These are phyloP conservation scores for Viola pubescens DNA, from an alignment of 441 rosid species.

Conservation along the genomic window DNA sequence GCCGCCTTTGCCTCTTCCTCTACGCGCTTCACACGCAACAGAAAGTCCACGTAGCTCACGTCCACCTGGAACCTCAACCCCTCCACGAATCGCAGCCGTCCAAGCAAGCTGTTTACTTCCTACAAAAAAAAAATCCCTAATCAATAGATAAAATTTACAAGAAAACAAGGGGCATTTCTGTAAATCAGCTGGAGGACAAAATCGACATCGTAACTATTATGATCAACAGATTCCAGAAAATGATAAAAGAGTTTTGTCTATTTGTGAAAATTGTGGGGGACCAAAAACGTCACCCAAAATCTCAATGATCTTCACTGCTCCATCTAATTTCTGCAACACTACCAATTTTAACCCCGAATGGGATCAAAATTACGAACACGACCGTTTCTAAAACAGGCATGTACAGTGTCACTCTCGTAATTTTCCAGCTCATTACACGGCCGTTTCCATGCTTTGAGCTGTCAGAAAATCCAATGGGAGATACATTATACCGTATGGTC, in stretches of 20 bases:
- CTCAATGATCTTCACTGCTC: conserved; percentile 25
- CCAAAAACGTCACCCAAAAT: conserved; percentile 25
- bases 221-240: conserved; percentile 32
- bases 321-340: conserved; percentile 2
- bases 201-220: conserved; percentile 7
- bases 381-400: background rate
- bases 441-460: conserved; percentile 12
- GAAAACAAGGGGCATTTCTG: conserved; percentile 24
- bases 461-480: conserved; percentile 86
- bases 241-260: conserved; percentile 31
- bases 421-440: conserved; percentile 20
- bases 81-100: conserved; percentile 40
- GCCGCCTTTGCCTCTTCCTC: conserved; percentile 52
- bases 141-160: background rate
- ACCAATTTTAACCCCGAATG: conserved; percentile 23
- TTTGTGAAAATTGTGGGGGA: conserved; percentile 29
- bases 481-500: conserved; percentile 43
- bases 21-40: conserved; percentile 54
- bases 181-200: conserved; percentile 6
- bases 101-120: conserved; percentile 47
- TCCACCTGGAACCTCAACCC: conserved; percentile 52
- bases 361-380: background rate
- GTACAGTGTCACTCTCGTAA: conserved; percentile 30
- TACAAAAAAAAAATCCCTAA: conserved; percentile 6
- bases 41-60: conserved; percentile 54